Conservation (phyloP, 2,329 filamentous ascomycete species). For the Cladosporium colombiae region DNA sequence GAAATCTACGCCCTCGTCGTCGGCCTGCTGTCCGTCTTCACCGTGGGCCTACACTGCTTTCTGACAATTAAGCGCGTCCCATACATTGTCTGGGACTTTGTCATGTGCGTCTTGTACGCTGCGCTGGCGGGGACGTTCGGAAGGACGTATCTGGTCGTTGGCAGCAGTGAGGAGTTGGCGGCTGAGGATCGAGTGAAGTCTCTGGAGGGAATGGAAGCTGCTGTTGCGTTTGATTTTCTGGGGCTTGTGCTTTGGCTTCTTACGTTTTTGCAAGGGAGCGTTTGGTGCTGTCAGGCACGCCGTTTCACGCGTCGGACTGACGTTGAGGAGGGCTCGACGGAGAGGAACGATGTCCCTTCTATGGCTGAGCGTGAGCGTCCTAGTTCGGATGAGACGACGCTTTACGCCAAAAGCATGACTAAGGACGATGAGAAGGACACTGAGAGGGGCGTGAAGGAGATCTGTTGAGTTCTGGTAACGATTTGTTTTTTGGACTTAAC, state of each 20-base stretch:
- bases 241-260: constrained; percentile 5
- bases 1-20: constrained; percentile 16
- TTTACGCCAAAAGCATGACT: neutral
- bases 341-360: too few relatives aligned
- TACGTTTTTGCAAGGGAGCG: constrained; percentile 1
- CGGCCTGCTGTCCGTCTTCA: neutral
- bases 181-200: neutral
- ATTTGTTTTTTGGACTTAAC: neutral
- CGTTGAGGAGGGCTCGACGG: neutral
- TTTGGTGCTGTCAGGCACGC: constrained; percentile 2
- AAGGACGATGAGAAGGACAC: neutral
- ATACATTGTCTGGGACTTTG: constrained; percentile 5
- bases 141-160: neutral
- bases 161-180: neutral
- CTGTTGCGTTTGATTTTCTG: constrained; percentile 8
- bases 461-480: neutral
- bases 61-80: constrained; percentile 2
- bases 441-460: neutral
- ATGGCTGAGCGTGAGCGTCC: neutral
- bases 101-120: constrained; percentile 1
- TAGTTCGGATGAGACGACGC: constrained; percentile 4
- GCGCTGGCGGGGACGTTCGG: constrained; percentile 3
- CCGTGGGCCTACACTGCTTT: constrained; percentile 9
- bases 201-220: constrained; percentile 5
- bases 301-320: constrained; percentile 7